Evolutionary conservation across 371 early-diverging fungal genomes (phyloP).

Genomic region (Phascolomyces articulosus): DNA sequence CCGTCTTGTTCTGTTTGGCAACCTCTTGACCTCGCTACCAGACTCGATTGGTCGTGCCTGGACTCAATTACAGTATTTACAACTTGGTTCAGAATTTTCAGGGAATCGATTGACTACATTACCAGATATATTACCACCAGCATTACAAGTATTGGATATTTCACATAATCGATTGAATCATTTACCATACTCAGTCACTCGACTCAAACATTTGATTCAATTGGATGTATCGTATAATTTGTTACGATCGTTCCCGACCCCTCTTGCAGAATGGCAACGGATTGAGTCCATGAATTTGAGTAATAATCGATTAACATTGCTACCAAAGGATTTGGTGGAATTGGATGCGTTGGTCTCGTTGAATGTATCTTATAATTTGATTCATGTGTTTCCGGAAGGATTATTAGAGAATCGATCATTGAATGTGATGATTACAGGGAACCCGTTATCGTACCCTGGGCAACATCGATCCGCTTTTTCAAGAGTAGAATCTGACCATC

Average conservation of each 20-base stretch:
- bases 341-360: background rate
- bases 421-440: background rate
- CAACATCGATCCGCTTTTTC: background rate
- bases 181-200: background rate
- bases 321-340: background rate
- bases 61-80: background rate
- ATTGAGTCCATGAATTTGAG: background rate
- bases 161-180: background rate
- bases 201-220: background rate
- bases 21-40: background rate
- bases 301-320: background rate
- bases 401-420: background rate
- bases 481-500: background rate
- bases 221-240: background rate
- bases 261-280: background rate
- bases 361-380: background rate
- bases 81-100: background rate
- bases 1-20: background rate
- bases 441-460: background rate
- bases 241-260: background rate
- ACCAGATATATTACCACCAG: background rate
- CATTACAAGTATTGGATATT: background rate
- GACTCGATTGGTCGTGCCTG: background rate
- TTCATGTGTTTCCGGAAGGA: background rate
- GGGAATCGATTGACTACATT: background rate